Percentiles rank a stretch among this genome's conserved stretches.
Evolutionary conservation across 345 rosid genomes (phyloP).

Genomic region (Gossypium herbaceum): DNA sequence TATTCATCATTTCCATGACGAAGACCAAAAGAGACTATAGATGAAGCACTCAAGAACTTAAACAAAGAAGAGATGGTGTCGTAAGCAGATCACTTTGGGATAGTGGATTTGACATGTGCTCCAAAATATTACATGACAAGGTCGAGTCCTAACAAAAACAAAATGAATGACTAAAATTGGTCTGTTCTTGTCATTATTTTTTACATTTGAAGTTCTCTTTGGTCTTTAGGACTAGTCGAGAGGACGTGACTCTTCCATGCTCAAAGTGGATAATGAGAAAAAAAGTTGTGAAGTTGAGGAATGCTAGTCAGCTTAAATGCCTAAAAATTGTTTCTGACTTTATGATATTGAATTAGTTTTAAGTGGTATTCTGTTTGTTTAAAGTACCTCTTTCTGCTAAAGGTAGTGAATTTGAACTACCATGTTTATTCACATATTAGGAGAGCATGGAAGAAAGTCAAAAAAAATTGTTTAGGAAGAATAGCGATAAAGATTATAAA

Average conservation of each 20-base stretch:
- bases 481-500: too few species aligned
- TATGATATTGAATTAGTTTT: too few species aligned
- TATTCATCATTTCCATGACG: background rate
- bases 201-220: background rate
- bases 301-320: background rate
- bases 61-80: background rate
- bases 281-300: background rate
- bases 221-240: background rate
- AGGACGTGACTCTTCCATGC: background rate
- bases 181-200: background rate
- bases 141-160: background rate
- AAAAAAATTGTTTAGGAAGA: too few species aligned
- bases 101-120: slow-evolving; percentile 8
- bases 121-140: background rate
- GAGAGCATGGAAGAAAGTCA: too few species aligned
- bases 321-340: background rate
- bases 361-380: too few species aligned
- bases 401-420: too few species aligned
- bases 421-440: too few species aligned
- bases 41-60: background rate
- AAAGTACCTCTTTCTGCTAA: too few species aligned
- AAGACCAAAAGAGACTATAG: background rate
- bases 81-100: slow-evolving; percentile 8
- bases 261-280: background rate
- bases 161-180: background rate